Base-by-base conservation (phyloP, 23 red algal genomes). In the Gracilaria gracilis region DNA sequence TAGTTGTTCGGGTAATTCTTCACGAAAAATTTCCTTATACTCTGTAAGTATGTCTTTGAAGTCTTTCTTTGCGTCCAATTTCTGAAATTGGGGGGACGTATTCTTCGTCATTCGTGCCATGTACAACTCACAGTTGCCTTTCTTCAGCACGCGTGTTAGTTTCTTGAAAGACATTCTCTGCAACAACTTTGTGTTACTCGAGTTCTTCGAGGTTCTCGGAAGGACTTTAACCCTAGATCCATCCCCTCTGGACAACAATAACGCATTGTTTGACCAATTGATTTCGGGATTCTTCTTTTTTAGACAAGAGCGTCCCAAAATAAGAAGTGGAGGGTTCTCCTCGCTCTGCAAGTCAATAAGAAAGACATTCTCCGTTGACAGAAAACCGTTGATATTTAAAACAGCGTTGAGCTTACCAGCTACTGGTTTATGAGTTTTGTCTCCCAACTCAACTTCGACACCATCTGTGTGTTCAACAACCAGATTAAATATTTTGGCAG, bases 381-480 rank as follows among this genome's bases (percentile, higher is more conserved):
- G 37, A 37, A 19, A 69, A 37, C 64, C 64, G 31, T 69, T 69
- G 64, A 69, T 36, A 37, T 34, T 69, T 12, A 69, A 69, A 2
- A 69, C 64, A 34, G 64, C 28, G 16, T 28, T 69, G 28, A 69
- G 31, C 31, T 69, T 36, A 17, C 31, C 64, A 1, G 32, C 31
- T 28, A 69, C 64, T 36, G 64, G 32, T 20, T 32, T 69, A 0
- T 20, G 27, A 17, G 64, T 69, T 20, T 54, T 75, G 66, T 88
- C 85, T 12, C 70, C 85, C 21, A 88, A 24, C 47, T 78, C 85
- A 37, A 88, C 44, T 34, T 86, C 62, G 29, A 86, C 62, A 46
- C 46, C 62, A 20, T 49, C 31, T 32, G 51, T 79, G 14, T 51
- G 11, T 6, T 51, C 14, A 1, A 79, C 19, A 29, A 23, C 31